Evolutionary conservation across 2,329 filamentous ascomycete species (phyloP), one percentile per base, ranked within the genome.

Genomic region (Bipolaris victoriae): DNA sequence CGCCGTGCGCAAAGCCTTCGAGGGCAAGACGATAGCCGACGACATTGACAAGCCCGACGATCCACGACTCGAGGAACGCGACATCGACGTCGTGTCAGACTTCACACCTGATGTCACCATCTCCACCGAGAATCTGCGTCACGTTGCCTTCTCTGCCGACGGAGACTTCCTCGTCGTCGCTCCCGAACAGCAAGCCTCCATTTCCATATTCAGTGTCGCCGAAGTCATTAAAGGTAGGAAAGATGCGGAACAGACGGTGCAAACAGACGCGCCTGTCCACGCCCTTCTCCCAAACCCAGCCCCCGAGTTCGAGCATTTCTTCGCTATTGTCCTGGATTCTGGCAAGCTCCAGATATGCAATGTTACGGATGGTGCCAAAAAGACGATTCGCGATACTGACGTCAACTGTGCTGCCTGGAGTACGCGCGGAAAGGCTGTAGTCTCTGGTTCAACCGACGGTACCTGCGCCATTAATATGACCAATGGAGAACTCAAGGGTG

Each of bases 341-440:
- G 95, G 95, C 13, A 90, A 94, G 66, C 82, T 99, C 16, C 80
- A 93, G 72, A 87, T 99, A 76, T 90, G 91, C 7, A 91, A 97
- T 74, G 76, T 99, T 68, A 68, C 82, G 18, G 86, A 86, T 62
- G 91, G 90, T 0, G 60, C 60, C 33, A 65, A 55, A 3, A 61
- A 58, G 13, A 83, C 80, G 68, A 79, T 88, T 0, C 80, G 96
- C 62, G 91, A 88, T 69, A 81, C 84, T 26, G 88, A 90, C 46
- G 93, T 96, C 26, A 92, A 88, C 72, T 95, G 90, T 69, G 84
- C 91, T 5, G 89, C 90, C 54, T 99, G 96, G 95, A 99, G 95
- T 75, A 89, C 87, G 59, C 91, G 89, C 73, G 95, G 95, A 45
- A 99, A 97, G 75, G 94, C 98, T 73, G 81, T 99, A 41, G 88